Base-by-base conservation (phyloP, 192 early-diverging fungal species). In the Podila horticola region DNA sequence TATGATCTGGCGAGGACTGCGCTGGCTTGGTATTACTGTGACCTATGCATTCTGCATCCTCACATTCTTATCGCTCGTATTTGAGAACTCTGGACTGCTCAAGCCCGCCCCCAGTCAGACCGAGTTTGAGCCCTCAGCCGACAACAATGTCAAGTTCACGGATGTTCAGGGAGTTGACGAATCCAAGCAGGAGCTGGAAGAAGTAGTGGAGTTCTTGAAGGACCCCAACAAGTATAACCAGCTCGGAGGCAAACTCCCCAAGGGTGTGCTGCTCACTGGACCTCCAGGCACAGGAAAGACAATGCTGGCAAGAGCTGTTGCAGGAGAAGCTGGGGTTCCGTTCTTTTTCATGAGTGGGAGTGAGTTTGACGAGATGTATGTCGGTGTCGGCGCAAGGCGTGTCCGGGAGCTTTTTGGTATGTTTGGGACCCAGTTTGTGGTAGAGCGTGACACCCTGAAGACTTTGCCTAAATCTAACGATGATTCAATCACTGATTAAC, bases 321-420 rank as follows among this genome's bases (percentile, higher is more conserved):
- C 98, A 12, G 97, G 97, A 17, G 97, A 99, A 84, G 97, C 98
- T 17, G 95, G 91, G 13, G 97, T 99, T 7, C 97, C 97, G 4
- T 99, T 99, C 85, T 99, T 99, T 82, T 97, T 97, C 82, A 98
- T 99, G 97, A 93, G 91, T 66, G 98, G 97, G 38, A 92, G 90
- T 74, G 98, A 99, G 86, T 99, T 99, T 90, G 98, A 98, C 85
- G 97, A 99, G 83, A 90, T 99, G 79, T 99, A 98, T 79, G 97
- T 99, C 26, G 97, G 97, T 68, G 97, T 99, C 17, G 98, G 98
- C 20, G 97, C 94, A 12, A 86, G 92, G 69, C 83, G 95, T 57
- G 94, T 97, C 13, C 90, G 95, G 22, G 95, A 97, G 71, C 86
- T 96, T 8, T 96, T 96, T 88, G 89, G 91, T 72, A 87, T 85